Base-by-base conservation (phyloP, 1,139 yeast genomes). In the Pichia sorboxylosa region DNA sequence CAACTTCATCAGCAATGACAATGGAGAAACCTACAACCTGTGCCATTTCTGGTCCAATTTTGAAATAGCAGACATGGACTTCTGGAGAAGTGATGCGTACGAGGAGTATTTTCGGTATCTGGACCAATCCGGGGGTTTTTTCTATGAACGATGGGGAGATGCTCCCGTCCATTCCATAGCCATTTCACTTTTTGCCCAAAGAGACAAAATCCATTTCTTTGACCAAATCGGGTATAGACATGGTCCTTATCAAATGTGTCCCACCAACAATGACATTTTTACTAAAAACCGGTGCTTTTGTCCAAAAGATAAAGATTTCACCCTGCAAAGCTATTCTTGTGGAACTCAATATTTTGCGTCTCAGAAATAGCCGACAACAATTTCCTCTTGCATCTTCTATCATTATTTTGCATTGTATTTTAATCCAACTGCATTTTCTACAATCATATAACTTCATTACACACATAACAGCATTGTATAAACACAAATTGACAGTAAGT, bases 111-210 rank as follows among this genome's bases (percentile, higher is more conserved):
- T 70, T 37, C 58, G 64, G 3, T 51, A 61, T 45, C 55, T 69
- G 41, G 74, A 71, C 47, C 47, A 52, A 30, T 51, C 66, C 0
- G 77, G 77, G 13, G 78, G 77, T 1, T 71, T 72, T 43, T 71
- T 68, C 48, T 69, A 69, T 47, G 79, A 72, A 43, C 53, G 76
- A 47, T 72, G 79, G 79, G 74, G 76, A 5, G 77, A 69, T 48
- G 75, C 78, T 0, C 76, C 78, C 2, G 56, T 72, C 30, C 74
- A 71, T 47, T 69, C 78, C 3, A 59, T 73, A 34, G 79, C 73
- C 1, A 73, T 66, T 5, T 52, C 74, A 0, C 53, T 72, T 26
- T 62, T 72, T 40, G 55, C 64, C 34, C 61, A 65, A 29, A 57
- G 52, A 30, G 58, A 58, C 29, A 51, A 66, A 41, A 53, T 72